Percentiles rank a stretch among this genome's conserved stretches.
Evolutionary conservation across 495 filamentous ascomycete genomes (phyloP).

Genomic region (Tuber magnatum): DNA sequence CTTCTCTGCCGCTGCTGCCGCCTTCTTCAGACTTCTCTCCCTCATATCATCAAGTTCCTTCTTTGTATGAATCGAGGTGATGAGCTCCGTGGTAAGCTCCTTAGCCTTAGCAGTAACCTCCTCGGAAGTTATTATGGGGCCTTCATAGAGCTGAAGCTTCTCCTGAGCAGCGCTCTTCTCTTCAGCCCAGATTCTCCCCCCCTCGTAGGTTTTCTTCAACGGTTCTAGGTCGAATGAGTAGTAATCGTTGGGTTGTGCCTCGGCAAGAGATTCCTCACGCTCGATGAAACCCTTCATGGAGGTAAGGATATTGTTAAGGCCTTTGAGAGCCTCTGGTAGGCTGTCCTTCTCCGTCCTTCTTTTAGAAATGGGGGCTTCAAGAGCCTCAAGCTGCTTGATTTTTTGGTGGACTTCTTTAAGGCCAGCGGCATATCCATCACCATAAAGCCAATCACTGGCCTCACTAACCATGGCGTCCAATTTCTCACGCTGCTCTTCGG

Average conservation of each 20-base stretch:
- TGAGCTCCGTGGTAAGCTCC: slow-evolving; percentile 57
- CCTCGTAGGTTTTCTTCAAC: slow-evolving; percentile 47
- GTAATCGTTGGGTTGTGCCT: slow-evolving; percentile 43
- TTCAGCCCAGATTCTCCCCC: slow-evolving; percentile 56
- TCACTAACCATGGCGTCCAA: slow-evolving; percentile 60
- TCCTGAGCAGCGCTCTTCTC: slow-evolving; percentile 61
- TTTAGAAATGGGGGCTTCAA: slow-evolving; percentile 48
- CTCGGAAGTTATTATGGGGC: slow-evolving; percentile 61
- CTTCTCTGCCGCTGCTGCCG: slow-evolving; percentile 45
- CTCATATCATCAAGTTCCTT: slow-evolving; percentile 46
- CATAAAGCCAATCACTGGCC: slow-evolving; percentile 84
- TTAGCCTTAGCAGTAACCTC: slow-evolving; percentile 58
- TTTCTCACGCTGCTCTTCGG: slow-evolving; percentile 52
- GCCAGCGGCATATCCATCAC: slow-evolving; percentile 67
- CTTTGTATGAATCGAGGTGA: slow-evolving; percentile 52
- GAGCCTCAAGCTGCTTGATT: slow-evolving; percentile 58
- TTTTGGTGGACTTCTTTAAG: slow-evolving; percentile 62
- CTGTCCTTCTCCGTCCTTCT: slow-evolving; percentile 46
- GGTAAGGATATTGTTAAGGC: slow-evolving; percentile 49
- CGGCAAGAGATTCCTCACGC: slow-evolving; percentile 41
- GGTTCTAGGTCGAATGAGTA: slow-evolving; percentile 55
- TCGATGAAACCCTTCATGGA: slow-evolving; percentile 43
- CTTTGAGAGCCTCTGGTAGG: slow-evolving; percentile 30
- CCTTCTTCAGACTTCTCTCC: slow-evolving; percentile 46
- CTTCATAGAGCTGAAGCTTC: slow-evolving; percentile 57